These are phyloP conservation scores for Macrophomina pseudophaseolina DNA, from an alignment of 2,329 filamentous ascomycete species.

Conservation along the genomic window DNA sequence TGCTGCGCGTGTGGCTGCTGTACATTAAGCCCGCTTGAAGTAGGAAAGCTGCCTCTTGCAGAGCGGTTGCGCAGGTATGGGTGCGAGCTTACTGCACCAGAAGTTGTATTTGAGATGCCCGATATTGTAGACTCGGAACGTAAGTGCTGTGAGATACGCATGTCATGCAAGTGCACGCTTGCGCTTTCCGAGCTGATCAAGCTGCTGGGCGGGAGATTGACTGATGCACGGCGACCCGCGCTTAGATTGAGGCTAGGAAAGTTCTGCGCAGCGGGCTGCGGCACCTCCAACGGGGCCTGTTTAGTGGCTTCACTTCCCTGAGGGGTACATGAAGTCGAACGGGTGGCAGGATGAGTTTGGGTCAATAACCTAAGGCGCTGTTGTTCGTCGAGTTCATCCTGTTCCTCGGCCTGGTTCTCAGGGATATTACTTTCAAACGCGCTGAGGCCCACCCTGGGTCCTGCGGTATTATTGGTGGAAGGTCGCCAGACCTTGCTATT, in stretches of 20 bases:
- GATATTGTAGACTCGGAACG: conserved; percentile 40
- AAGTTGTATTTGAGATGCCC: not conserved
- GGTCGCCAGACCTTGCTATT: not conserved
- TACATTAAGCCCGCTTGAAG: not conserved
- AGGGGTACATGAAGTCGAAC: not conserved
- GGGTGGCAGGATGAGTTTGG: too few relatives aligned
- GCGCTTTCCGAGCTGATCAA: conserved; percentile 2
- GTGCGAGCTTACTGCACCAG: not conserved
- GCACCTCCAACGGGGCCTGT: not conserved
- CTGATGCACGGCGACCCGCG: not conserved
- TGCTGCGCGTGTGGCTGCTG: not conserved
- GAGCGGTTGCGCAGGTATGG: not conserved
- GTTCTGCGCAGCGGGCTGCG: conserved; percentile 32
- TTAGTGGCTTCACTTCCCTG: not conserved
- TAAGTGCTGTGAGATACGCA: conserved; percentile 53
- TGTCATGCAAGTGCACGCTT: conserved; percentile 47
- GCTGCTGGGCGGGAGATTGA: conserved; percentile 7
- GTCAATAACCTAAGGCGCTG: too few relatives aligned
- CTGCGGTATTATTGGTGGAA: not conserved
- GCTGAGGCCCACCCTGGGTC: not conserved
- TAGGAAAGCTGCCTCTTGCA: not conserved
- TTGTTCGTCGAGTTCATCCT: too few relatives aligned
- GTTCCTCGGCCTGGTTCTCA: not conserved
- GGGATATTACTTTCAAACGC: not conserved
- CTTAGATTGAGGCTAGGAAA: not conserved